A percentile compares a stretch with the other conserved stretches of the same genome.
phyloP scores from a whole-genome alignment of 1,284 basidiomycete species.

The Schizophyllum commune region DNA sequence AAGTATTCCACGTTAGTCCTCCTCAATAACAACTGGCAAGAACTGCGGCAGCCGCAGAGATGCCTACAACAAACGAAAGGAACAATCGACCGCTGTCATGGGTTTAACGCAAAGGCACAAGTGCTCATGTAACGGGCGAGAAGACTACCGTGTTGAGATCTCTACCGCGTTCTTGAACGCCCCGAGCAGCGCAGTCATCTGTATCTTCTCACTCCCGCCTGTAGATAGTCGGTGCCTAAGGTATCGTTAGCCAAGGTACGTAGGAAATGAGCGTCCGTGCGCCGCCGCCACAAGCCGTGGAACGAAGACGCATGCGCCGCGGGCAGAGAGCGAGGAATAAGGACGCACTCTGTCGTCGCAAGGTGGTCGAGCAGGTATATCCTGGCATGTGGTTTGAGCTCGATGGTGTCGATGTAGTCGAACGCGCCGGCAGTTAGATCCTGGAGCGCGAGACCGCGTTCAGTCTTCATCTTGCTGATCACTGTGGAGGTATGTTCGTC shows the following conservation, averaged over 20 bases:
- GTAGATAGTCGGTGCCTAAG: slow-evolving; percentile 84
- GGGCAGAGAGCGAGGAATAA: background rate
- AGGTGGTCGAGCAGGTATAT: slow-evolving; percentile 90
- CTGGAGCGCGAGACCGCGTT: slow-evolving; percentile 90
- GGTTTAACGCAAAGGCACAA: too few species aligned
- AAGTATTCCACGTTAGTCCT: too few species aligned
- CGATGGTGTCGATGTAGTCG: slow-evolving; percentile 83
- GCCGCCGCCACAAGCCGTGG: too few species aligned
- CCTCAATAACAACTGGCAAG: too few species aligned
- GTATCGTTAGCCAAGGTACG: too few species aligned
- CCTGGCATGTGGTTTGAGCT: slow-evolving; percentile 79
- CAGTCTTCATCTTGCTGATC: slow-evolving; percentile 81
- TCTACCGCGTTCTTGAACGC: slow-evolving; percentile 94
- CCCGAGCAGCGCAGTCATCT: slow-evolving; percentile 86
- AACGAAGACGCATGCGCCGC: background rate
- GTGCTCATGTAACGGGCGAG: too few species aligned
- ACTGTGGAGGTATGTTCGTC: slow-evolving; percentile 37
- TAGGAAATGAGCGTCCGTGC: background rate
- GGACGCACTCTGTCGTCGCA: slow-evolving; percentile 80
- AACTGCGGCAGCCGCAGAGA: too few species aligned
- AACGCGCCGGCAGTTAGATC: slow-evolving; percentile 93
- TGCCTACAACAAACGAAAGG: too few species aligned
- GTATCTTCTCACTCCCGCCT: slow-evolving; percentile 92
- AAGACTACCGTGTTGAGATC: slow-evolving; percentile 39
- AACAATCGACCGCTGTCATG: too few species aligned